These are phyloP conservation scores for Circinella minor DNA, from an alignment of 371 early-diverging fungal genomes.

Conservation along the genomic window DNA sequence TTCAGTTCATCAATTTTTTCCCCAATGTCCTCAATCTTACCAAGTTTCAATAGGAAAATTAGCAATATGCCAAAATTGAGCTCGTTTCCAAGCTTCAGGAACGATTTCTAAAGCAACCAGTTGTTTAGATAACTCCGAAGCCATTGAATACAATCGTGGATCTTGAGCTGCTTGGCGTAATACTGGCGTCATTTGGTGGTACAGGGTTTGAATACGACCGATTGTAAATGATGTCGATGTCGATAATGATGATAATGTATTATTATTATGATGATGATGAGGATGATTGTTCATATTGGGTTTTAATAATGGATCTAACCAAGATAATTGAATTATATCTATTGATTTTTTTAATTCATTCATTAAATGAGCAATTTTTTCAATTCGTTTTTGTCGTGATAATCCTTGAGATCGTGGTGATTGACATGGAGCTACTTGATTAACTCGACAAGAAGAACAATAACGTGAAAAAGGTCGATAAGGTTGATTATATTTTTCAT, in stretches of 20 bases:
- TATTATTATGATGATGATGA: neutral
- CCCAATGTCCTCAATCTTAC: slow-evolving; percentile 29
- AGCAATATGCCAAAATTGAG: slow-evolving; percentile 70
- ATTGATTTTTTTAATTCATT: neutral
- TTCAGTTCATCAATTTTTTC: too few species aligned
- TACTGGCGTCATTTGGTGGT: slow-evolving; percentile 37
- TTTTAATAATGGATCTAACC: neutral
- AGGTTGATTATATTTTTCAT: slow-evolving; percentile 68
- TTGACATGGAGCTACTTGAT: slow-evolving; percentile 45
- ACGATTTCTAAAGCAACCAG: slow-evolving; percentile 58
- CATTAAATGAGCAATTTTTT: neutral
- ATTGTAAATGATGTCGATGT: neutral
- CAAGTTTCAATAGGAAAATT: slow-evolving; percentile 63
- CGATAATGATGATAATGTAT: too few species aligned
- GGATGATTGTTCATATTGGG: neutral
- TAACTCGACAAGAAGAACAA: slow-evolving; percentile 52
- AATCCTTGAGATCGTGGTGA: slow-evolving; percentile 35
- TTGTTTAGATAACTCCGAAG: slow-evolving; percentile 45
- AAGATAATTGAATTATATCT: neutral
- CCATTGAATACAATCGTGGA: slow-evolving; percentile 15
- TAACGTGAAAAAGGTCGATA: slow-evolving; percentile 63
- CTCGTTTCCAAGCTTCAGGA: slow-evolving; percentile 72
- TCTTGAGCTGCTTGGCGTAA: slow-evolving; percentile 24
- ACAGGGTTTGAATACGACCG: slow-evolving; percentile 31
- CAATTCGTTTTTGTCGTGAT: slow-evolving; percentile 30